Conservation (phyloP, 352 stramenopile species). For the Phytopythium cucurbitacearum region DNA sequence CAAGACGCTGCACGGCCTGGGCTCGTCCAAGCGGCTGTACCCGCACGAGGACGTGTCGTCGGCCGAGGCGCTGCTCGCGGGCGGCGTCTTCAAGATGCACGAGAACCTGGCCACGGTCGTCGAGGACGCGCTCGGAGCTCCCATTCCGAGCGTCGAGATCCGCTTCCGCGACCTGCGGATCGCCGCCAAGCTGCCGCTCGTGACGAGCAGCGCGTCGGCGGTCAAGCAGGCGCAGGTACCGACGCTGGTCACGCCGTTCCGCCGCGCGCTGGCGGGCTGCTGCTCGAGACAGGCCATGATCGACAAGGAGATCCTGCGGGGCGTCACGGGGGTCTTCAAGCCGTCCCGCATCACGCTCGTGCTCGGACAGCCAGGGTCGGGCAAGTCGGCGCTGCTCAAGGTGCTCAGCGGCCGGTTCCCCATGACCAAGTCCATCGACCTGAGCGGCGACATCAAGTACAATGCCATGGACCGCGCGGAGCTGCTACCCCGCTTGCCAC, state of each 20-base stretch:
- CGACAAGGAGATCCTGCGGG: constrained; percentile 36
- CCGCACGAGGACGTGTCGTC: constrained; percentile 28
- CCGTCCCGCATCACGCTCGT: constrained; percentile 34
- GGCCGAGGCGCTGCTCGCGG: constrained; percentile 38
- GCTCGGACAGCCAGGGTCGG: constrained; percentile 29
- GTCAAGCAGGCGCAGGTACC: constrained; percentile 8
- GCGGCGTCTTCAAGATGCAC: constrained; percentile 49
- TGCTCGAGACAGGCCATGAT: constrained; percentile 19
- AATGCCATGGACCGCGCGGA: constrained; percentile 23
- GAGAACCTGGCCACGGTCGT: constrained; percentile 34
- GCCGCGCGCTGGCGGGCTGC: constrained; percentile 12
- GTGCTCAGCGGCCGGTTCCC: constrained; percentile 39
- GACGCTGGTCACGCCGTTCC: constrained; percentile 9
- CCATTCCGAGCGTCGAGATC: constrained; percentile 48
- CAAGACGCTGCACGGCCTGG: constrained; percentile 12
- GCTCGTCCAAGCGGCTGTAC: constrained; percentile 17
- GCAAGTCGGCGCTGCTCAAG: constrained; percentile 42
- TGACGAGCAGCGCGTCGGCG: constrained; percentile 18
- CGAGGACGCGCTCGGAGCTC: constrained; percentile 29
- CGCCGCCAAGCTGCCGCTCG: constrained; percentile 16
- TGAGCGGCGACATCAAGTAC: constrained; percentile 40
- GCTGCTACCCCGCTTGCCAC: constrained; percentile 22
- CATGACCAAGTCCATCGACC: constrained; percentile 29
- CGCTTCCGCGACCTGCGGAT: constrained; percentile 49
- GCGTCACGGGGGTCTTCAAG: constrained; percentile 29